Percentiles rank a stretch among this genome's conserved stretches.
Conservation (phyloP, 306 rosid species). For the Malus sieversii region DNA sequence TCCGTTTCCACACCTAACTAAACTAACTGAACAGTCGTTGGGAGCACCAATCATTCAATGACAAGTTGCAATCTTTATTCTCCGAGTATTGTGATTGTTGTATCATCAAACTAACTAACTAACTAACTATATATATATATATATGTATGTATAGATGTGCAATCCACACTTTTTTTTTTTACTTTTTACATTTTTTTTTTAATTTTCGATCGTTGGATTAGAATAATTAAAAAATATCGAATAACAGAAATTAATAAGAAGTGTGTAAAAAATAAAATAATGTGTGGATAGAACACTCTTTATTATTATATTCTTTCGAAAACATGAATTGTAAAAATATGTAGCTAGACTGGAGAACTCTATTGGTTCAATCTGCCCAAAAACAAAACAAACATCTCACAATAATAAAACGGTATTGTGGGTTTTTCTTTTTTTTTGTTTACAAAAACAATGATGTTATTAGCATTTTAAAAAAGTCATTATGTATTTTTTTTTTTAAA, state of each 20-base stretch:
- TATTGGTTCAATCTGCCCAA: background rate
- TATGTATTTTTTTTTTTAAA: no score
- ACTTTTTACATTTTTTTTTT: no score
- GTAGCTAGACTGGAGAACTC: background rate
- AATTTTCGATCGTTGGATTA: fast-evolving
- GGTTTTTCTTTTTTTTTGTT: no score
- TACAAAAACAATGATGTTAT: no score
- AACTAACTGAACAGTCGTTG: background rate
- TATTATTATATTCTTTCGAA: background rate
- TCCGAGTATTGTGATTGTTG: no score
- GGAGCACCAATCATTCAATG: background rate
- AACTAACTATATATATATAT: no score
- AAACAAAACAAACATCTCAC: background rate
- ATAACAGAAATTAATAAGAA: no score
- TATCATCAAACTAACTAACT: background rate
- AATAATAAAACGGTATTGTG: background rate
- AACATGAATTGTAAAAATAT: background rate
- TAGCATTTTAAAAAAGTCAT: no score
- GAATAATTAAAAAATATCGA: no score
- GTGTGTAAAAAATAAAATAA: no score
- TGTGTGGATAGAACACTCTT: no score
- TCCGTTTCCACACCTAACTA: background rate
- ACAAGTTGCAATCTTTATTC: background rate
- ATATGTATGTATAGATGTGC: background rate
- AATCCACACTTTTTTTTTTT: no score